Percentiles rank a stretch among this genome's conserved stretches.
Conservation (phyloP, 768 basidiomycete species). For the Hirschioporus abietinus region DNA sequence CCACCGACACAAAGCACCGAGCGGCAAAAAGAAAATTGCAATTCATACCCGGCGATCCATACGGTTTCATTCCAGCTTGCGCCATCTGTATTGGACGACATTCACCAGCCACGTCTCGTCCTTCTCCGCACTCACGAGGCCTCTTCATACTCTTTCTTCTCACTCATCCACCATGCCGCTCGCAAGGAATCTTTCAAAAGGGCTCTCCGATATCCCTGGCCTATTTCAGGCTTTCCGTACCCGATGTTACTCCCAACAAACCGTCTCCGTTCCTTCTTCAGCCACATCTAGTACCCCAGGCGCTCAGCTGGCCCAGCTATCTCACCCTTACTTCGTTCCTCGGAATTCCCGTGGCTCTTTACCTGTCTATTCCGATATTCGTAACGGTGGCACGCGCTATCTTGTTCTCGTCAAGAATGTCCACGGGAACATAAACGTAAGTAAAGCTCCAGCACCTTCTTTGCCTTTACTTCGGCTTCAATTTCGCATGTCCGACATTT, state of each 20-base stretch:
- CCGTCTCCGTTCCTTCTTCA: constrained; percentile 8
- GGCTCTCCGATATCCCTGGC: constrained; percentile 1
- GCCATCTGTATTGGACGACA: neutral
- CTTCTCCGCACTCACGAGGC: neutral
- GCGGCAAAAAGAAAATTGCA: neutral
- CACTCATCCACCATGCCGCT: neutral
- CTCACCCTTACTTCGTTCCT: constrained; percentile 49
- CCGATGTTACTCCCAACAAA: constrained; percentile 13
- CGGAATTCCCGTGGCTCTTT: constrained; percentile 63
- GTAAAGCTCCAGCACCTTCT: constrained; percentile 17
- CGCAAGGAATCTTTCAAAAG: neutral
- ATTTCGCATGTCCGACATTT: constrained; percentile 4
- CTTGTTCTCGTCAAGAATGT: constrained; percentile 61
- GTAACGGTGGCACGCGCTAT: constrained; percentile 57
- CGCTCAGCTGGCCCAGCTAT: constrained; percentile 5
- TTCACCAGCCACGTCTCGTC: neutral
- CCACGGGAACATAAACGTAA: constrained; percentile 55
- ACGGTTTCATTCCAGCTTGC: neutral
- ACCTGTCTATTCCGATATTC: constrained; percentile 72
- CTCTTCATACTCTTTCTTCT: neutral
- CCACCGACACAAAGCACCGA: no score
- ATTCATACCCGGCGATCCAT: neutral
- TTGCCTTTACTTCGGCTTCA: neutral
- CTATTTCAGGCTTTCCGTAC: neutral
- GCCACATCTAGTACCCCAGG: constrained; percentile 8